These are phyloP conservation scores for Penicillium sp. DNA, from an alignment of 2,329 filamentous ascomycete genomes.

Conservation along the genomic window DNA sequence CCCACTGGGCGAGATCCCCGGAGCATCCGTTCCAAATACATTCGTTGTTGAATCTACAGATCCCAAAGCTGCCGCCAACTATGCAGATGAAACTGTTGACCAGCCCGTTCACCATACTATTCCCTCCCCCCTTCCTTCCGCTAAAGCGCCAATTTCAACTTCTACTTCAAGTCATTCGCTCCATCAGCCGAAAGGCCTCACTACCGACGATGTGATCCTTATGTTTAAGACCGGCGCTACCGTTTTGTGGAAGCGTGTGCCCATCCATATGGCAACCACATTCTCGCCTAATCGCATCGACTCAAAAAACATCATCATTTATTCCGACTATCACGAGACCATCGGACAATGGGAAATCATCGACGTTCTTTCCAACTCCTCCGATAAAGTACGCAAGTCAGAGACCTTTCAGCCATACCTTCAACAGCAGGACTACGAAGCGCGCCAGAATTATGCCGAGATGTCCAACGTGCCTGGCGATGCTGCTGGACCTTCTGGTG, in stretches of 20 bases:
- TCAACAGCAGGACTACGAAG: conserved; percentile 32
- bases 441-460: conserved; percentile 35
- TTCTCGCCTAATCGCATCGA: conserved; percentile 33
- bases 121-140: conserved; percentile 19
- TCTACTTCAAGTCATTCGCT: conserved; percentile 10
- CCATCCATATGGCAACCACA: conserved; percentile 36
- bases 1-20: conserved; percentile 18
- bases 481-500: conserved; percentile 35
- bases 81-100: conserved; percentile 7
- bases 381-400: conserved; percentile 25
- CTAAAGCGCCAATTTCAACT: background rate
- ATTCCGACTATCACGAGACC: conserved; percentile 35
- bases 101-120: conserved; percentile 11
- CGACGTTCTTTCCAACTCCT: conserved; percentile 34
- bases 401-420: conserved; percentile 28
- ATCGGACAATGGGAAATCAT: conserved; percentile 32
- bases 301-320: conserved; percentile 31
- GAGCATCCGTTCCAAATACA: conserved; percentile 9
- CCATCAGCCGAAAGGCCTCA: conserved; percentile 12
- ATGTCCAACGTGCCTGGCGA: conserved; percentile 29
- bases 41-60: conserved; percentile 17
- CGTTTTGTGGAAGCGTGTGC: conserved; percentile 35
- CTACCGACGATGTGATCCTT: conserved; percentile 19
- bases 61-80: background rate
- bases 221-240: conserved; percentile 38